Evolutionary conservation across 164 flowering plant genomes (phyloP), one percentile per base, ranked within the genome.

Genomic region (Stephania japonica): DNA sequence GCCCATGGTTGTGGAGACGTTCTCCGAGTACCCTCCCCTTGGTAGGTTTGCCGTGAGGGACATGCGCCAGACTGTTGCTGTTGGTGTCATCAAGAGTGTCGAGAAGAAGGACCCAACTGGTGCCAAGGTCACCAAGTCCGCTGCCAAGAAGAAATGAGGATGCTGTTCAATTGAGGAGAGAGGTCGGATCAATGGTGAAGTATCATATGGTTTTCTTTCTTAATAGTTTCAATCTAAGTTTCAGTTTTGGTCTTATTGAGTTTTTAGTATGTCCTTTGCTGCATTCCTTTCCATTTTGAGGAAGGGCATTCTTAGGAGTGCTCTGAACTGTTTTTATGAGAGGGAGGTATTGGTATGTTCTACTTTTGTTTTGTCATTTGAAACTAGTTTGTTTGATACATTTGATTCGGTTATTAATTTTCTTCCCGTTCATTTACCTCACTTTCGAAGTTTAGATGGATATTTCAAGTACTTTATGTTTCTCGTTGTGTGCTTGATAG

Each of bases 11-110:
- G 64, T 59, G 64, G 64, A 59, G 23, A 59, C 64, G 8, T 59
- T 59, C 64, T 59, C 64, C 6, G 64, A 59, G 5, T 59, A 59
- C 19, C 93, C 93, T 0, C 93, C 93, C 0, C 88, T 89, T 23
- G 92, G 92, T 18, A 86, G 92, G 42, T 89, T 89, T 80, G 92
- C 92, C 14, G 92, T 89, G 65, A 77, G 92, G 73, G 92, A 89
- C 84, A 89, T 89, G 64, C 64, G 64, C 64, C 64, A 59, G 24
- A 59, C 64, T 59, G 64, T 59, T 59, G 64, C 64, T 59, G 64
- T 59, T 7, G 64, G 64, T 19, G 64, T 59, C 21, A 59, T 59
- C 64, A 59, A 59, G 64, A 59, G 64, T 24, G 64, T 59, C 24
- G 64, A 59, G 21, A 59, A 59, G 64, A 59, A 59, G 64, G 64